Conservation (phyloP, 164 flowering plant species). For the Dillenia turbinata region DNA sequence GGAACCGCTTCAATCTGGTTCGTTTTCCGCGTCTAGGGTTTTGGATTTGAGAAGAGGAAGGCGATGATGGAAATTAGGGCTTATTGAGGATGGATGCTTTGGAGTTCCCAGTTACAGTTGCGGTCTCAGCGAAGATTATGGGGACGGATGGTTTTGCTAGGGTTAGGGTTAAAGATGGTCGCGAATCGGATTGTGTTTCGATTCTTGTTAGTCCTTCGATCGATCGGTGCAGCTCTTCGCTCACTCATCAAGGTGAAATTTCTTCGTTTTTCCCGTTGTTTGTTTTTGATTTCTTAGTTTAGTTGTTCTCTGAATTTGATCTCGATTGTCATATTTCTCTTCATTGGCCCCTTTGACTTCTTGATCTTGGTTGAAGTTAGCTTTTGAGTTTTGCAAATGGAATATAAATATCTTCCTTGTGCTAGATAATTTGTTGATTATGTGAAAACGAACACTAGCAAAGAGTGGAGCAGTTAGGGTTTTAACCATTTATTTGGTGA, state of each 20-base stretch:
- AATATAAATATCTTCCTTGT: too few relatives aligned
- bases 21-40: background rate
- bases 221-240: slow-evolving; percentile 14
- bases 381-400: too few relatives aligned
- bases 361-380: background rate
- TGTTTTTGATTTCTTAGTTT: background rate
- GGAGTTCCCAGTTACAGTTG: slow-evolving; percentile 28
- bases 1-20: background rate
- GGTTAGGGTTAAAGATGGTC: slow-evolving; percentile 18
- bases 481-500: too few relatives aligned
- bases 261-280: background rate
- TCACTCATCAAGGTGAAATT: slow-evolving; percentile 19
- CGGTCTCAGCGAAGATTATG: slow-evolving; percentile 26
- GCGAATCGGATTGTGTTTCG: slow-evolving; percentile 18
- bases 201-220: slow-evolving; percentile 6
- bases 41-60: too few relatives aligned
- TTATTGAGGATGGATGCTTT: slow-evolving; percentile 28
- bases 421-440: too few relatives aligned
- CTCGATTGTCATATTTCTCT: too few relatives aligned
- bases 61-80: too few relatives aligned
- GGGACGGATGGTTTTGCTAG: slow-evolving; percentile 38
- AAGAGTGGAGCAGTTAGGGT: too few relatives aligned
- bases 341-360: background rate
- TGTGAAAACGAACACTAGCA: too few relatives aligned
- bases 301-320: background rate